A percentile compares a stretch with the other conserved stretches of the same genome.
Evolutionary conservation across 345 rosid genomes (phyloP).

Genomic region (Hibiscus mutabilis): DNA sequence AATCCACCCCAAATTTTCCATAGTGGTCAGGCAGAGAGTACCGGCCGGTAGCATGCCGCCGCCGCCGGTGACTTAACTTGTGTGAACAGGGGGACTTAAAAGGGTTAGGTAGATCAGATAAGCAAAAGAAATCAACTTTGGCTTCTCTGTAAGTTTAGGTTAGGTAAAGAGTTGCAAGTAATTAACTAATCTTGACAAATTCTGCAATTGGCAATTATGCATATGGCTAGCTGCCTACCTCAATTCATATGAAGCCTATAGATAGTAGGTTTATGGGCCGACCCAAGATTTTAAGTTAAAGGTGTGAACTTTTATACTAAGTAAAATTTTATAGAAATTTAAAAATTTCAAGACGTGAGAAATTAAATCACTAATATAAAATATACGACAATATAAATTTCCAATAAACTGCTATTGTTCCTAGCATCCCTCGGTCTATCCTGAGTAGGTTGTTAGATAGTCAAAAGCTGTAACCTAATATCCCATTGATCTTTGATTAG

Average conservation of each 20-base stretch:
- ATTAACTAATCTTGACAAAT: neutral
- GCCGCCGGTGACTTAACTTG: neutral
- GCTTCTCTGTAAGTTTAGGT: neutral
- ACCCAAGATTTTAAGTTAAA: too few relatives aligned
- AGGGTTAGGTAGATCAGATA: neutral
- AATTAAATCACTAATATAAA: too few relatives aligned
- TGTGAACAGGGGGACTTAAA: conserved; percentile 22
- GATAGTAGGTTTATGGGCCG: too few relatives aligned
- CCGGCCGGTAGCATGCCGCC: neutral
- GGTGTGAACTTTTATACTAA: too few relatives aligned
- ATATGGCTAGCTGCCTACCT: too few relatives aligned
- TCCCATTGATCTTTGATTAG: neutral
- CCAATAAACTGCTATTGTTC: too few relatives aligned
- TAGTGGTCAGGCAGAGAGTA: neutral
- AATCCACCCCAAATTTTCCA: neutral
- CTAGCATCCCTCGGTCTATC: too few relatives aligned
- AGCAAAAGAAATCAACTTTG: conserved; percentile 14
- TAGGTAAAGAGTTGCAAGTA: neutral
- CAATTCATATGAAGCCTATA: neutral
- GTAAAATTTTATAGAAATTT: too few relatives aligned
- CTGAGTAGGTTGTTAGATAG: neutral
- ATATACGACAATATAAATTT: too few relatives aligned
- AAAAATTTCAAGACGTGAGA: too few relatives aligned
- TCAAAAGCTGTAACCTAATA: neutral
- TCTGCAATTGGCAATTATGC: neutral